Conservation (phyloP, 495 filamentous ascomycete genomes). For the Podospora didyma region DNA sequence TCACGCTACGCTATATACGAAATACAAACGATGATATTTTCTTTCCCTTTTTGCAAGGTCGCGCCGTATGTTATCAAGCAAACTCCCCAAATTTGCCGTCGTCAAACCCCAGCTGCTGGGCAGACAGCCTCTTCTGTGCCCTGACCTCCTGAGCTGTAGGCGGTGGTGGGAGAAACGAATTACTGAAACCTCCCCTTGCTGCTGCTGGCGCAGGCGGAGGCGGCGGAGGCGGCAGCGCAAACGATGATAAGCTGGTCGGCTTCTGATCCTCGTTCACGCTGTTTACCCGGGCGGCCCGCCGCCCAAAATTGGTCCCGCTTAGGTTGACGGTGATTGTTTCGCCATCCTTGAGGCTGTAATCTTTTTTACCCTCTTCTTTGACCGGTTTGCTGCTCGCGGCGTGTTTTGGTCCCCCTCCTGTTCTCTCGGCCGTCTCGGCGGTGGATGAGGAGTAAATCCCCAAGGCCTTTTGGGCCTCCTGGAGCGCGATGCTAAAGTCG, state of each 20-base stretch:
- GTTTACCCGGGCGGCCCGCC: slow-evolving; percentile 18
- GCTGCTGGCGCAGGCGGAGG: slow-evolving; percentile 12
- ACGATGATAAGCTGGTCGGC: slow-evolving; percentile 32
- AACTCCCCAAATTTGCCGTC: slow-evolving; percentile 67
- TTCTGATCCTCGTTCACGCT: slow-evolving; percentile 14
- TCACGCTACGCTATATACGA: no score
- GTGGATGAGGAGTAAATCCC: slow-evolving; percentile 30
- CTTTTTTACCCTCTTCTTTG: slow-evolving; percentile 52
- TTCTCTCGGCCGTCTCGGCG: slow-evolving; percentile 7
- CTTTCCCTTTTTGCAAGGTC: no score
- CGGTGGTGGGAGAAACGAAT: slow-evolving; percentile 49
- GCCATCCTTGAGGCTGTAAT: slow-evolving; percentile 77
- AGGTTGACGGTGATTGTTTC: slow-evolving; percentile 81
- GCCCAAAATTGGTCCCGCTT: slow-evolving; percentile 48
- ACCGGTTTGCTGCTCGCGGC: slow-evolving; percentile 15
- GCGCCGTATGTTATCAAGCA: slow-evolving; percentile 30
- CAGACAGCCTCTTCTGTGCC: slow-evolving; percentile 47
- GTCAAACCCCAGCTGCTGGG: slow-evolving; percentile 58
- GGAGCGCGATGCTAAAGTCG: slow-evolving; percentile 75
- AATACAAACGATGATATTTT: no score
- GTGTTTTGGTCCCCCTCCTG: background rate
- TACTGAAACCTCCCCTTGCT: background rate
- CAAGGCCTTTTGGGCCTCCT: slow-evolving; percentile 62
- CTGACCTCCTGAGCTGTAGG: slow-evolving; percentile 54
- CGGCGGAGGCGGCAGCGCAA: slow-evolving; percentile 51